These are phyloP conservation scores for Chlamydomonas sp. DNA, from an alignment of 139 green algal species.

Conservation along the genomic window DNA sequence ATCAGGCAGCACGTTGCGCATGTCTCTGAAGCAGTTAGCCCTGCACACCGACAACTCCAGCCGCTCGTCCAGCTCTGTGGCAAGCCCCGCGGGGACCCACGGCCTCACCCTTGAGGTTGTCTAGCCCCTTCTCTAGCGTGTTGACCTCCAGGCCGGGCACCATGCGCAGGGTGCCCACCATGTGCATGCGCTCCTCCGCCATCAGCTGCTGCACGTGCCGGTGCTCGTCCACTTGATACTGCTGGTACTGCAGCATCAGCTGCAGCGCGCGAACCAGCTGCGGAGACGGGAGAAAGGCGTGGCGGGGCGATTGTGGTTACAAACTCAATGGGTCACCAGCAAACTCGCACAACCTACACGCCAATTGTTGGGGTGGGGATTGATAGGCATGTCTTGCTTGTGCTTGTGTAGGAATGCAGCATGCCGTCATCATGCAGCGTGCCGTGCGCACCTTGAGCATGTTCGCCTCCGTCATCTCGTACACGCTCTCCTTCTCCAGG, in stretches of 20 bases:
- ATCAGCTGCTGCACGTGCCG: conserved; percentile 19
- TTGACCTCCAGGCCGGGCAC: conserved; percentile 33
- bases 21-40: neutral
- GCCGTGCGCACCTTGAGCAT: conserved; percentile 46
- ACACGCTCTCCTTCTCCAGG: conserved; percentile 52
- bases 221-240: conserved; percentile 41
- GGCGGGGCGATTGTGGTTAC: too few species aligned
- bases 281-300: neutral
- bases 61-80: neutral
- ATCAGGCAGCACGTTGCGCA: neutral
- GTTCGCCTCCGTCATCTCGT: conserved; percentile 55
- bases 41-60: neutral
- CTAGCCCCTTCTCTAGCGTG: conserved; percentile 19
- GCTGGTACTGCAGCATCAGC: conserved; percentile 50
- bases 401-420: neutral
- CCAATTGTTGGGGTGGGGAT: too few species aligned
- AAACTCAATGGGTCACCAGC: too few species aligned
- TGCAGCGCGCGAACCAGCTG: conserved; percentile 49
- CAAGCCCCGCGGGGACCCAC: neutral
- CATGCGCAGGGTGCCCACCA: conserved; percentile 8
- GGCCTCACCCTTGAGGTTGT: conserved; percentile 20
- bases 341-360: too few species aligned
- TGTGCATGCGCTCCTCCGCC: conserved; percentile 22
- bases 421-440: neutral
- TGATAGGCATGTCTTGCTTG: too few species aligned